Evolutionary conservation across 805 yeast species (phyloP).

Genomic region (Saccharomyces mikatae): DNA sequence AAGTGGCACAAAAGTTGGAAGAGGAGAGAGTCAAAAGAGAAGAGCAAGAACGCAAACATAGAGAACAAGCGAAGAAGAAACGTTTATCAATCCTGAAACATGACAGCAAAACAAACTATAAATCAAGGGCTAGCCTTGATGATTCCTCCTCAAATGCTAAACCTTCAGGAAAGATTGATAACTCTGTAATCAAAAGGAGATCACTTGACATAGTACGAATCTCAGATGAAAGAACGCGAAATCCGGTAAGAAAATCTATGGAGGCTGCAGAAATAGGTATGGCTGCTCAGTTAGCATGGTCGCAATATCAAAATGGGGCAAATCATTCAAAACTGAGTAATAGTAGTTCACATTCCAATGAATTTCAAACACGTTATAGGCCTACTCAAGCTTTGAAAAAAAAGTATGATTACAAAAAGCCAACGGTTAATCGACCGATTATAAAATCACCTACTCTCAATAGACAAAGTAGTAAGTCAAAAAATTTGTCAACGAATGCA

Average conservation of each 20-base stretch:
- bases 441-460: slow-evolving; percentile 10
- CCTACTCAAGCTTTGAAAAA: slow-evolving; percentile 6
- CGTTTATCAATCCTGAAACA: not conserved
- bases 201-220: slow-evolving; percentile 4
- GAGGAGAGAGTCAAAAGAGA: slow-evolving; percentile 9
- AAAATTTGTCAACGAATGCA: not conserved
- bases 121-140: not conserved
- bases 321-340: not conserved
- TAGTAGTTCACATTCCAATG: not conserved
- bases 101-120: not conserved
- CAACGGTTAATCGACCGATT: slow-evolving; percentile 15
- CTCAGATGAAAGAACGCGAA: not conserved
- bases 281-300: slow-evolving; percentile 22
- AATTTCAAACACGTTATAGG: not conserved
- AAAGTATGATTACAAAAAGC: slow-evolving; percentile 15
- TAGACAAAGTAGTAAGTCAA: not conserved
- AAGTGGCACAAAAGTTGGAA: slow-evolving; percentile 13
- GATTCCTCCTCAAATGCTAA: not conserved
- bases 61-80: slow-evolving; percentile 5
- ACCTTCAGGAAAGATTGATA: not conserved
- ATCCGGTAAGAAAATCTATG: slow-evolving; percentile 5
- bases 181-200: slow-evolving; percentile 3
- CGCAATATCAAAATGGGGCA: slow-evolving; percentile 1
- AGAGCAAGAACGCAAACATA: slow-evolving; percentile 2
- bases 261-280: slow-evolving; percentile 12